phyloP scores from a whole-genome alignment of 2,329 filamentous ascomycete species.

The Ustulina deusta region DNA sequence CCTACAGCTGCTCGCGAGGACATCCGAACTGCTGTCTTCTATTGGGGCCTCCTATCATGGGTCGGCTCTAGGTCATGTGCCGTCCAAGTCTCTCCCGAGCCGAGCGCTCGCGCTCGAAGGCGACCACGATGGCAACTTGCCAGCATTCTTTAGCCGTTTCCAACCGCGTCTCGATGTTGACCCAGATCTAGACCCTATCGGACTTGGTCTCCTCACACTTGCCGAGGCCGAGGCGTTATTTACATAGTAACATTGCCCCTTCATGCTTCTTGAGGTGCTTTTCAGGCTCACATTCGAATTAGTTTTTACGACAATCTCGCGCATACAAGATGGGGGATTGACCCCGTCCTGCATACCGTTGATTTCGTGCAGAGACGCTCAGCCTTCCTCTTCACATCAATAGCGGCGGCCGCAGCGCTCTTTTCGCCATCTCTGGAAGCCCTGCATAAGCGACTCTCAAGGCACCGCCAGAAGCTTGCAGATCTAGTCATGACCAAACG shows the following conservation, averaged over 20 bases:
- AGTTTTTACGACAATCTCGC: conserved; percentile 78
- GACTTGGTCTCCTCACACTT: conserved; percentile 74
- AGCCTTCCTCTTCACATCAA: conserved; percentile 77
- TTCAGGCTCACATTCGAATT: conserved; percentile 21
- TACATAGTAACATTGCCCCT: conserved; percentile 61
- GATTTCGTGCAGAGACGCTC: conserved; percentile 75
- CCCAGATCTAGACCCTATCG: conserved; percentile 74
- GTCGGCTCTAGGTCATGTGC: conserved; percentile 30
- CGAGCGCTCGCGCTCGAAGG: conserved; percentile 54
- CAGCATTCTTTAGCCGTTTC: conserved; percentile 75
- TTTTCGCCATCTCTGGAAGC: conserved; percentile 74
- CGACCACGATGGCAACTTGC: conserved; percentile 62
- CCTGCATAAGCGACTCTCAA: conserved; percentile 73
- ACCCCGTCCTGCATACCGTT: conserved; percentile 73
- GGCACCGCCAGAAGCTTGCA: conserved; percentile 72
- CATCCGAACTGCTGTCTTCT: conserved; percentile 70
- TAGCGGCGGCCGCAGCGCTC: conserved; percentile 75
- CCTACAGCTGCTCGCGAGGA: conserved; percentile 77
- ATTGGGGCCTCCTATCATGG: conserved; percentile 45
- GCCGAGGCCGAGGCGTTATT: conserved; percentile 75
- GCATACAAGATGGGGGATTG: conserved; percentile 80
- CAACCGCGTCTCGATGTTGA: conserved; percentile 73
- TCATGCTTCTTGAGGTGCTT: background rate
- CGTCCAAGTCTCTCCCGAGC: conserved; percentile 43
- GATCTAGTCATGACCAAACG: conserved; percentile 71